Conservation (phyloP, 768 basidiomycete species). For the Candolleomyces aberdarensis region DNA sequence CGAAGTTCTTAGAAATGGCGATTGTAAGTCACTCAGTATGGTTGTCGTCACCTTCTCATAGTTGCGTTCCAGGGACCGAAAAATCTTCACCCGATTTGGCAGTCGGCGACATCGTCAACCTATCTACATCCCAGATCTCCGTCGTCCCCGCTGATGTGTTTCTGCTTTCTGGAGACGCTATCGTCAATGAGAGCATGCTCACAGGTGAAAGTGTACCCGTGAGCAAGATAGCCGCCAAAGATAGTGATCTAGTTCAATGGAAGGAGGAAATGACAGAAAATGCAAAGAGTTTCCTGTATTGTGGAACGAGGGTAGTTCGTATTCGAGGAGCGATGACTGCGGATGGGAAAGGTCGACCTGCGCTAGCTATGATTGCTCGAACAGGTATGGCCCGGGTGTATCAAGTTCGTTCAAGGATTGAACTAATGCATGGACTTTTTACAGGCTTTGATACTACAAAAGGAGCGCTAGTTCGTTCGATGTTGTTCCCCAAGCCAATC, state of each 20-base stretch:
- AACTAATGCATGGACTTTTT: not conserved
- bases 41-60: not conserved
- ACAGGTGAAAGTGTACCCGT: constrained; percentile 98
- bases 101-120: constrained; percentile 89
- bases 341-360: constrained; percentile 55
- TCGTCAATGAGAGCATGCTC: constrained; percentile 98
- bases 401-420: not conserved
- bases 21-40: constrained; percentile 49
- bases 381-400: constrained; percentile 57
- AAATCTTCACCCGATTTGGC: constrained; percentile 77
- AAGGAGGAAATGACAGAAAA: constrained; percentile 66
- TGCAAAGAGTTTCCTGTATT: constrained; percentile 82
- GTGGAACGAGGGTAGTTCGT: constrained; percentile 88
- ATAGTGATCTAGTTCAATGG: constrained; percentile 74
- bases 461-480: constrained; percentile 91
- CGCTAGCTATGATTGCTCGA: constrained; percentile 79
- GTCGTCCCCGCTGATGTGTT: constrained; percentile 89
- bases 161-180: constrained; percentile 92
- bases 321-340: constrained; percentile 61
- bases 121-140: constrained; percentile 71
- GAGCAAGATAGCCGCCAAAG: constrained; percentile 82
- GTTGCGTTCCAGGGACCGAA: constrained; percentile 53
- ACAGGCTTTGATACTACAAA: constrained; percentile 95
- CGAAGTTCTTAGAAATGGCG: constrained; percentile 61
- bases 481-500: constrained; percentile 98